Base-by-base conservation (phyloP, 768 basidiomycete species). In the Suillus occidentalis region DNA sequence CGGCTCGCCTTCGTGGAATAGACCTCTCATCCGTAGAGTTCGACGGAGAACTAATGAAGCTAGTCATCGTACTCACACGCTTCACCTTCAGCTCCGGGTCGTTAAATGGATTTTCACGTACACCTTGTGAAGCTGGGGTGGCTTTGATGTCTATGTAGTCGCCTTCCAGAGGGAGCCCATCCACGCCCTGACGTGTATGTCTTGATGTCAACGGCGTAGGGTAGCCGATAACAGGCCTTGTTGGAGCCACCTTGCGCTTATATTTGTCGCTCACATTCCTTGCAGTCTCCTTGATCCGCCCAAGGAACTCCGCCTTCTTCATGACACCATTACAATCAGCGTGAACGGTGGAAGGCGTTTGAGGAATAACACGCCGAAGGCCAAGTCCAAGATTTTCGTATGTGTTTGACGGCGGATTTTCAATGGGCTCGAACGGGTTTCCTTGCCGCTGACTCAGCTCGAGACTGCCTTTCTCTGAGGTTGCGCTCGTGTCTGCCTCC, bases 231-330 rank as follows among this genome's bases (percentile, higher is more conserved):
- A 80, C 75, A 6, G 85, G 87, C 63, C 82, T 79, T 63, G 77
- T 71, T 61, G 76, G 72, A 37, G 79, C 69, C 50, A 76, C 75
- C 42, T 77, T 77, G 14, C 75, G 76, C 31, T 75, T 76, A 68
- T 83, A 85, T 72, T 81, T 87, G 71, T 87, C 83, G 78, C 90
- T 91, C 66, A 90, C 89, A 52, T 86, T 83, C 63, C 90, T 81
- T 40, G 89, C 86, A 3, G 89, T 88, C 57, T 85, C 81, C 66
- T 79, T 84, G 50, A 92, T 81, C 72, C 79, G 83, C n/a, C 82
- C 81, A 61, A 91, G 68, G 70, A 92, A 91, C 71, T 90, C 88
- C 20, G 78, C 81, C 73, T 91, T 92, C 72, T 83, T 88, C 83
- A 91, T 87, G 45, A 89, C 80, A 10, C 82, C 84, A 9, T 88